These are phyloP conservation scores for Tolypocladium guangdongense DNA, from an alignment of 2,329 filamentous ascomycete species.

Conservation along the genomic window DNA sequence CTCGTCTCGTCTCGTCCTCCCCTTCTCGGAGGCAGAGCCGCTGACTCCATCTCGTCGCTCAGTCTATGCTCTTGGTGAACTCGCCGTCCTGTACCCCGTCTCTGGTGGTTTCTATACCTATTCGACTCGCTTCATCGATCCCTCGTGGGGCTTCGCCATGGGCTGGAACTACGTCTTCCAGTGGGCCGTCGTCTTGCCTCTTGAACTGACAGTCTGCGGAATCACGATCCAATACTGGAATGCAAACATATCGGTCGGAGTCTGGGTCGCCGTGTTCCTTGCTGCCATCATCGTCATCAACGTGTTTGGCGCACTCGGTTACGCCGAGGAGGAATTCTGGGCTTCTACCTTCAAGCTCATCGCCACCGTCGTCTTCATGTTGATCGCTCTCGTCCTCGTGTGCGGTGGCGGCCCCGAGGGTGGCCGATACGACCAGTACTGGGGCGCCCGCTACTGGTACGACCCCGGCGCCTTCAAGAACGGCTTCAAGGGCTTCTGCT, in stretches of 20 bases:
- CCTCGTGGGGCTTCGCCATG: slow-evolving; percentile 45
- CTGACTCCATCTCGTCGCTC: background rate
- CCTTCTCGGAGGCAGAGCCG: background rate
- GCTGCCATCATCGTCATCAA: slow-evolving; percentile 34
- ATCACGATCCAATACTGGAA: slow-evolving; percentile 43
- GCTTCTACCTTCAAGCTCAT: slow-evolving; percentile 40
- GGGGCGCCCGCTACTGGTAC: slow-evolving; percentile 30
- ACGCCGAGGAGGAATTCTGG: slow-evolving; percentile 42
- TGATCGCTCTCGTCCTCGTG: slow-evolving; percentile 38
- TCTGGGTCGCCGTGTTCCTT: slow-evolving; percentile 42
- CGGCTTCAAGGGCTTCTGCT: slow-evolving; percentile 58
- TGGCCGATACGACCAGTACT: slow-evolving; percentile 26
- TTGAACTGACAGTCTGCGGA: slow-evolving; percentile 37
- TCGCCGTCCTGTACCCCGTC: slow-evolving; percentile 46
- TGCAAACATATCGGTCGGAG: slow-evolving; percentile 27
- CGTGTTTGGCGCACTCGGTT: slow-evolving; percentile 38
- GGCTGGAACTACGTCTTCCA: slow-evolving; percentile 39
- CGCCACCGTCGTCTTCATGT: slow-evolving; percentile 40
- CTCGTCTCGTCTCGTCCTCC: background rate
- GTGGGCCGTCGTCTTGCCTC: slow-evolving; percentile 34
- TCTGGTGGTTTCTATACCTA: slow-evolving; percentile 50
- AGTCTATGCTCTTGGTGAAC: slow-evolving; percentile 46
- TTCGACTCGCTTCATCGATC: slow-evolving; percentile 47
- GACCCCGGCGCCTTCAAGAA: slow-evolving; percentile 44
- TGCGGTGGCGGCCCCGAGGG: slow-evolving; percentile 40